Evolutionary conservation across 129 eudicot genomes (phyloP).

Genomic region (Flaveria linearis): DNA sequence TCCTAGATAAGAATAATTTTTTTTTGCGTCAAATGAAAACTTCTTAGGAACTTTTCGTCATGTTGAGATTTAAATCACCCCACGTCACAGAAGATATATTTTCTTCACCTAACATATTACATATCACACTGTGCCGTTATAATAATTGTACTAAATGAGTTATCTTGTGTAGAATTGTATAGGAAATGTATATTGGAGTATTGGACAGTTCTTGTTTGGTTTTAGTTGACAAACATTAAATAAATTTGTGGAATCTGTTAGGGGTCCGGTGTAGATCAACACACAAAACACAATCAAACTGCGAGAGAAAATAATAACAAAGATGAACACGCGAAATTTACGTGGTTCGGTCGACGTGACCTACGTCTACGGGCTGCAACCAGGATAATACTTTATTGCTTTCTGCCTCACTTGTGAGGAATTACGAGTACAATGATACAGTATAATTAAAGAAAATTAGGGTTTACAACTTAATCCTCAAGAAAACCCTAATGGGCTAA

Average conservation of each 20-base stretch:
- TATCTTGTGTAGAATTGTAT: background rate
- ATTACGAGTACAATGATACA: no score
- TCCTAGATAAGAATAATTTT: background rate
- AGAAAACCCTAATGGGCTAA: no score
- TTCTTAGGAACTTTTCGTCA: background rate
- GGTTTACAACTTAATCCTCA: no score
- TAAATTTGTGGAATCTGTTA: background rate
- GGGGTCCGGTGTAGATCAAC: no score
- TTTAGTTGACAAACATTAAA: background rate
- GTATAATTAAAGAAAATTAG: no score
- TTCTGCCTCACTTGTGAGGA: no score
- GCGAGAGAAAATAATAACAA: no score
- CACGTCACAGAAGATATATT: background rate
- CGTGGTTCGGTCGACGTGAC: no score
- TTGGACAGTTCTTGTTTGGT: background rate
- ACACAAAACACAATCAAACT: no score
- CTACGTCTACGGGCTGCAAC: no score
- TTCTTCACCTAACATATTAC: slow-evolving; percentile 4
- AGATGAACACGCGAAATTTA: no score
- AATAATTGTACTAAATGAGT: slow-evolving; percentile 4
- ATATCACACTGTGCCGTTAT: background rate
- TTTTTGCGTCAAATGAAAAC: slow-evolving; percentile 1
- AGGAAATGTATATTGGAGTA: background rate
- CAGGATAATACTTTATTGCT: no score
- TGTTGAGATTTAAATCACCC: slow-evolving; percentile 5